Conservation (phyloP, 805 yeast species). For the Saturnispora serradocipensis region DNA sequence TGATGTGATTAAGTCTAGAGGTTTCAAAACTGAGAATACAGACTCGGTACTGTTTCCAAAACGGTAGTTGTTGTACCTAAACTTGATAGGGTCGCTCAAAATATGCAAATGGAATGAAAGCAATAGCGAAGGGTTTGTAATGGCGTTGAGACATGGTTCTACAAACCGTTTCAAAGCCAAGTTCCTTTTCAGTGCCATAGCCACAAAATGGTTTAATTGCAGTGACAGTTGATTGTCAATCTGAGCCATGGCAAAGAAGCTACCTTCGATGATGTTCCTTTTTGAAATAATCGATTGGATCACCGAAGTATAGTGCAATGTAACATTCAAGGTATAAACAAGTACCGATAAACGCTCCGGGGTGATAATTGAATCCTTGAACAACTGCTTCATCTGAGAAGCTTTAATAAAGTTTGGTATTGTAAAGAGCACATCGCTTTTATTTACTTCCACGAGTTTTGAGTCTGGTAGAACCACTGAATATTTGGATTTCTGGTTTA, state of each 20-base stretch:
- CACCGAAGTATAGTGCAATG: constrained; percentile 4
- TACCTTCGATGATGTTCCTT: constrained; percentile 8
- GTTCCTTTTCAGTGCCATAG: neutral
- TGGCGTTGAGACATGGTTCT: constrained; percentile 6
- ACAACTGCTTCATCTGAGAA: neutral
- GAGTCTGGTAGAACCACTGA: constrained; percentile 23
- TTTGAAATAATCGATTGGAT: constrained; percentile 3
- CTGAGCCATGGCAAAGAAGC: constrained; percentile 8
- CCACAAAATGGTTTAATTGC: constrained; percentile 2
- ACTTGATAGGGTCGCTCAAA: constrained; percentile 21
- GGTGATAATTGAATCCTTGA: neutral
- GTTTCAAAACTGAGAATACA: constrained; percentile 15
- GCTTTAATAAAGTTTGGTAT: constrained; percentile 11
- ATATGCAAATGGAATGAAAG: constrained; percentile 19
- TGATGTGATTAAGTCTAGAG: constrained; percentile 14
- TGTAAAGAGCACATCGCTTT: constrained; percentile 34
- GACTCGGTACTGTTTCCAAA: constrained; percentile 9
- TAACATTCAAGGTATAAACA: constrained; percentile 9
- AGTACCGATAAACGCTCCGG: neutral
- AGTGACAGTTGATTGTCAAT: constrained; percentile 12
- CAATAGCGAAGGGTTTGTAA: constrained; percentile 12
- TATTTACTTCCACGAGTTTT: constrained; percentile 45
- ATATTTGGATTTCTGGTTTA: constrained; percentile 1
- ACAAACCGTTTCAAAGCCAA: constrained; percentile 3
- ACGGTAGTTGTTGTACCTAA: constrained; percentile 10